Percentiles rank a stretch among this genome's conserved stretches.
phyloP scores from a whole-genome alignment of 495 filamentous ascomycete species.

The Immersiella caudata region DNA sequence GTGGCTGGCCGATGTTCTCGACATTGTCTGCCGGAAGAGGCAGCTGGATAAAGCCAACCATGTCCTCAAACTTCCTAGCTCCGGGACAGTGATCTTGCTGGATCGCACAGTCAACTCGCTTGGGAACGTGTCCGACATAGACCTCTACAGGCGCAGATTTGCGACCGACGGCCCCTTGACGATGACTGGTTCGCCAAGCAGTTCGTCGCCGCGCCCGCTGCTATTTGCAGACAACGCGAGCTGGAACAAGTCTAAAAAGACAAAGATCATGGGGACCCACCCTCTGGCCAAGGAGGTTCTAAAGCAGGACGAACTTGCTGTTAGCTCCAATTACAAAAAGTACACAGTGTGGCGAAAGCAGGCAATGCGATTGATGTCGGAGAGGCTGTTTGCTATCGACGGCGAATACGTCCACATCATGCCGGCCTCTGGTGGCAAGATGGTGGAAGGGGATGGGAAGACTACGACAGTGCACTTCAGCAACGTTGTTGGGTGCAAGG shows the following conservation, averaged over 20 bases:
- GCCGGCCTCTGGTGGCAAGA: constrained; percentile 63
- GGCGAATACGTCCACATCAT: constrained; percentile 96
- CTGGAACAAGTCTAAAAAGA: constrained; percentile 70
- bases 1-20: constrained; percentile 90
- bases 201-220: constrained; percentile 76
- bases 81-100: constrained; percentile 75
- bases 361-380: constrained; percentile 87
- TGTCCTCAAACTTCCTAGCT: constrained; percentile 82
- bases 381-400: constrained; percentile 84
- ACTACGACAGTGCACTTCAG: constrained; percentile 90
- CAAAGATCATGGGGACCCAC: constrained; percentile 65
- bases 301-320: constrained; percentile 69
- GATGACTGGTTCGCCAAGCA: constrained; percentile 77
- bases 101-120: constrained; percentile 91
- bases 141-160: constrained; percentile 85
- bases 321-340: constrained; percentile 70
- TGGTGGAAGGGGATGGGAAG: constrained; percentile 68
- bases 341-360: constrained; percentile 93
- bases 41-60: constrained; percentile 88
- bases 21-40: constrained; percentile 86
- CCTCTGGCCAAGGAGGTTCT: constrained; percentile 70
- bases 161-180: constrained; percentile 75
- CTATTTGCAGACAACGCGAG: constrained; percentile 60
- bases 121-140: constrained; percentile 79
- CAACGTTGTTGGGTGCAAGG: constrained; percentile 91